Percentiles rank a stretch among this genome's conserved stretches.
Evolutionary conservation across 2,329 filamentous ascomycete genomes (phyloP).

Genomic region (Colletotrichum neosansevieriae): DNA sequence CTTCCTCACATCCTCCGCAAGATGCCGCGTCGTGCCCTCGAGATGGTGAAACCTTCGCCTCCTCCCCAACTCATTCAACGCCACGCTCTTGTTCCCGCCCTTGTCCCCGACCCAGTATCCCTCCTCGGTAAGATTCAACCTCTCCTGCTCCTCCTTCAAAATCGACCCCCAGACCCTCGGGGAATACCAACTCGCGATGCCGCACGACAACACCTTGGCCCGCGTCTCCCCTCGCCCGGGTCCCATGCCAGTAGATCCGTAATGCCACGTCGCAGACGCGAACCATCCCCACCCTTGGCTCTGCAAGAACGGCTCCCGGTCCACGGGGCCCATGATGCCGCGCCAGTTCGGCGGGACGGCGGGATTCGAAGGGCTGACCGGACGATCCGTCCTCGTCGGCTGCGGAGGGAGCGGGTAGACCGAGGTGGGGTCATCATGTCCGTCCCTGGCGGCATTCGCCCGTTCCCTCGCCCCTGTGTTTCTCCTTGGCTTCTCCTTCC

Average conservation of each 20-base stretch:
- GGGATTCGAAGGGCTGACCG: conserved; percentile 49
- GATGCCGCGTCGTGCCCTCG: conserved; percentile 46
- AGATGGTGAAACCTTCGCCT: conserved; percentile 54
- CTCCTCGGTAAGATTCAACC: conserved; percentile 56
- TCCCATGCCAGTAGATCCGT: conserved; percentile 53
- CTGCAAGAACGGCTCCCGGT: conserved; percentile 54
- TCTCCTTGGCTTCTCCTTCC: neutral
- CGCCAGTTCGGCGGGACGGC: conserved; percentile 54
- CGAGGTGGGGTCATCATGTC: conserved; percentile 42
- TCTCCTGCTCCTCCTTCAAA: conserved; percentile 49
- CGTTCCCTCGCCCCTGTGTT: conserved; percentile 25
- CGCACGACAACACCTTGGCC: conserved; percentile 55
- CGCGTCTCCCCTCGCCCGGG: conserved; percentile 57
- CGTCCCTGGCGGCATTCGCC: neutral
- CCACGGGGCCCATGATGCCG: conserved; percentile 24
- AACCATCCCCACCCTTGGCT: conserved; percentile 60
- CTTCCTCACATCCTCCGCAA: conserved; percentile 51
- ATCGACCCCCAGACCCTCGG: conserved; percentile 44
- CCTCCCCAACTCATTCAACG: conserved; percentile 50
- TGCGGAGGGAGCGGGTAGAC: conserved; percentile 52
- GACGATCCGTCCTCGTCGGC: conserved; percentile 52
- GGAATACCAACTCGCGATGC: conserved; percentile 60
- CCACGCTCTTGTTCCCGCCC: conserved; percentile 44
- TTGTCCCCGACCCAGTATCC: conserved; percentile 53
- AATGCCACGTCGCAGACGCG: conserved; percentile 56